Evolutionary conservation across 129 eudicot species (phyloP), one percentile per base, ranked within the genome.

Genomic region (Chrysanthemum makinoi): DNA sequence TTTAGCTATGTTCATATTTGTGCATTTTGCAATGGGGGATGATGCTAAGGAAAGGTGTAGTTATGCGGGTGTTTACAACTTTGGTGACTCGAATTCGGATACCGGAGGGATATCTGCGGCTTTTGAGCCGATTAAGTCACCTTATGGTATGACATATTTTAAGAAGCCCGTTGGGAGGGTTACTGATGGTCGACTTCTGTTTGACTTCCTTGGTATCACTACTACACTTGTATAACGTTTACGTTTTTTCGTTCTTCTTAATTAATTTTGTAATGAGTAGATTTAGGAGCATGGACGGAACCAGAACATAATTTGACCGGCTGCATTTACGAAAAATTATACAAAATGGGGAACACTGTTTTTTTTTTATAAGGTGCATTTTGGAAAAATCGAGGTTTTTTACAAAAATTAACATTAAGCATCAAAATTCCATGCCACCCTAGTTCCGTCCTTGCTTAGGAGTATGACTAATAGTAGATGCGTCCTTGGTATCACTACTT

Each of bases 41-140:
- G 46, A 7, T 7, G 76, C 26, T 22, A 16, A 55, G 53, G 71
- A 52, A 26, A 66, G 84, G 2, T 91, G 97, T 58, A 69, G 71
- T 47, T 88, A 50, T 26, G 75, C 85, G 6, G 88, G 82, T 15
- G 67, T 91, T 15, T 91, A 83, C 87, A 91, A 88, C 76, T 91
- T 88, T 30, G 95, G 97, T 1, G 97, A 91, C 72, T 91, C 97
- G 3, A 91, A 91, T 76, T 91, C 97, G 3, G 97, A 91, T 77
- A 91, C 97, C 20, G 92, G 95, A 12, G 95, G 90, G n/a, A 86
- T 84, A 13, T 75, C 92, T 13, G 97, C 95, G 1, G 88, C 92
- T 1, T 88, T 88, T 67, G 17, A 50, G 28, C 97, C 88, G 3
- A 65, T 81, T 8, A 51, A 67, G 2, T 22, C 85, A 0, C 92